phyloP scores from a whole-genome alignment of 192 early-diverging fungal genomes.

The Coemansia sp. region DNA sequence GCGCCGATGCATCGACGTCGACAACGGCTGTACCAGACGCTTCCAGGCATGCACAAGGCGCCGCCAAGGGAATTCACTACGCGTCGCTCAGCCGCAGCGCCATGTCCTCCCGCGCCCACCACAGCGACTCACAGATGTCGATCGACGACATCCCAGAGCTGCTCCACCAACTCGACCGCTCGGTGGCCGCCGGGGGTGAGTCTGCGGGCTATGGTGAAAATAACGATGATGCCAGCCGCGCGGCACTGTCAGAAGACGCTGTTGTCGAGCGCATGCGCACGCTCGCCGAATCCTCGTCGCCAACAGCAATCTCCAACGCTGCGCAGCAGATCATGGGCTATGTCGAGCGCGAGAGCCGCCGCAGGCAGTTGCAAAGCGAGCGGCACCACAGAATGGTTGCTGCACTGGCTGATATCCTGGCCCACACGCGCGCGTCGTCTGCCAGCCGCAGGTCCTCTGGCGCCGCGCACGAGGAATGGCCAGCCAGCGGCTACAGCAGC shows the following conservation, averaged over 20 bases:
- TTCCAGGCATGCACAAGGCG: background rate
- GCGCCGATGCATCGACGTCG: background rate
- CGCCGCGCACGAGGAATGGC: constrained; percentile 6
- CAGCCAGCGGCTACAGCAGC: background rate
- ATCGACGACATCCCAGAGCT: constrained; percentile 33
- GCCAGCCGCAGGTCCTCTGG: constrained; percentile 40
- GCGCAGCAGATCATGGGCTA: constrained; percentile 48
- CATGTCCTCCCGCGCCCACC: background rate
- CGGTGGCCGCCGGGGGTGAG: background rate
- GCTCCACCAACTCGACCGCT: constrained; percentile 36
- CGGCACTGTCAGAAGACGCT: constrained; percentile 4
- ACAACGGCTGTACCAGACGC: background rate
- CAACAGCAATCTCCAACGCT: constrained; percentile 24
- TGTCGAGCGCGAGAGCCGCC: constrained; percentile 47
- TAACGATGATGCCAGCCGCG: constrained; percentile 1
- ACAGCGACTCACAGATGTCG: background rate
- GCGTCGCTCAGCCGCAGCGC: background rate
- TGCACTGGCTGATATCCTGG: constrained; percentile 44
- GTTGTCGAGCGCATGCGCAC: constrained; percentile 39
- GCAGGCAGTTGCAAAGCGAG: constrained; percentile 48
- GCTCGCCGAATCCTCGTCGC: constrained; percentile 27
- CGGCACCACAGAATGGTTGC: constrained; percentile 38
- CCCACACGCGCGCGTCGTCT: constrained; percentile 21
- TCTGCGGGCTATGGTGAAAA: background rate
- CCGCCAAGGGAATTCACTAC: background rate